These are phyloP conservation scores for Cladophialophora chaetospira DNA, from an alignment of 2,329 filamentous ascomycete species.

Conservation along the genomic window DNA sequence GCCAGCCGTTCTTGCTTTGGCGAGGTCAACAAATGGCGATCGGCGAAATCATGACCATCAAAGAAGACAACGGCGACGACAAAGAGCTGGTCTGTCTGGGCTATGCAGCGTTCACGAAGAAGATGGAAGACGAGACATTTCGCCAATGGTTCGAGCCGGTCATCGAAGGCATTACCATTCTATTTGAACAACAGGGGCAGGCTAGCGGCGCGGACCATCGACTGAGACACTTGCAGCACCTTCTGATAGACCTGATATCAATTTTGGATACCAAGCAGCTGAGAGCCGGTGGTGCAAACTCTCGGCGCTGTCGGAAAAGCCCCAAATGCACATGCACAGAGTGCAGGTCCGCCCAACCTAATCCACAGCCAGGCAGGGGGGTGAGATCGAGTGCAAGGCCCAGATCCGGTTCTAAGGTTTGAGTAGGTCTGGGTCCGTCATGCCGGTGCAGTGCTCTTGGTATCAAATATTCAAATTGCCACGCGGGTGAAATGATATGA, in stretches of 20 bases:
- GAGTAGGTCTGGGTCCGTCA: no score
- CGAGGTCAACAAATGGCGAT: not conserved
- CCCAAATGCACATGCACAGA: not conserved
- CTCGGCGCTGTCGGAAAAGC: not conserved
- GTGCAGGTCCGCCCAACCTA: not conserved
- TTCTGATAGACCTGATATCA: not conserved
- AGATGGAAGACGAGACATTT: not conserved
- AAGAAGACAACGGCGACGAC: not conserved
- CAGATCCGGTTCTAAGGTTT: no score
- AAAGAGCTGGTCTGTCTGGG: not conserved
- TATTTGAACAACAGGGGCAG: not conserved
- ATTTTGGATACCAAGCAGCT: not conserved
- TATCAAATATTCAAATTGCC: no score
- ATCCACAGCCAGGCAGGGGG: no score
- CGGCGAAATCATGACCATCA: not conserved
- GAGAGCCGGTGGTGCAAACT: not conserved
- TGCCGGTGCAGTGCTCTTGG: no score
- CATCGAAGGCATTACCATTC: not conserved
- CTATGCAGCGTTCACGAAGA: not conserved
- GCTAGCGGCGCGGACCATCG: not conserved
- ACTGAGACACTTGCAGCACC: not conserved
- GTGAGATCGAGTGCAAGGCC: no score
- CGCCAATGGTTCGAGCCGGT: not conserved
- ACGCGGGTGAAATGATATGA: no score
- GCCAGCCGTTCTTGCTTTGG: not conserved